Base-by-base conservation (phyloP, 495 filamentous ascomycete species). In the Astrothelium subdiscretum region DNA sequence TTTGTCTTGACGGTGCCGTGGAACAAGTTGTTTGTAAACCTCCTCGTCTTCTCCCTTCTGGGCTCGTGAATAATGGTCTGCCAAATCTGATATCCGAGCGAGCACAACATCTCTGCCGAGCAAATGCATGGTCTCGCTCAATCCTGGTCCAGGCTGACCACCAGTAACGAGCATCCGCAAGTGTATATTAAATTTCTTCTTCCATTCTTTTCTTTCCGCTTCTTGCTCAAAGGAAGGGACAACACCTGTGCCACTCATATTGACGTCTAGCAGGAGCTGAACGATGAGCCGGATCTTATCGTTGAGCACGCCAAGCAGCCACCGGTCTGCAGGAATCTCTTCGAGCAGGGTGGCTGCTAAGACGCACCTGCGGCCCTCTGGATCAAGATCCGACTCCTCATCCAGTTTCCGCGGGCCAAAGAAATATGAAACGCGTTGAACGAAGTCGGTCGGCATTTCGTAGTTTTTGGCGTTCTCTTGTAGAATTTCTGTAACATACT, bases 381-480 rank as follows among this genome's bases (percentile, higher is more conserved):
- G 22, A 51, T 22, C 13, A 18, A 51, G 40, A 27, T 18, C 27
- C 12, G 18, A 1, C 15, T 43, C 6, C 61, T 52, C 18, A 63
- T 48, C 22, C 18, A 44, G 59, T 26, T 59, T 40, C 12, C 31
- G 61, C 4, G 76, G 64, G 59, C 75, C 79, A 74, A 94, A 87
- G 71, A 92, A 85, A 67, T 85, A 85, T 42, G 68, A 65, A 71
- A 87, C 84, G 31, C 82, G 76, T 24, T 75, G 32, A 20, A 85
- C 69, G 69, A 87, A 94, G 3, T 78, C 72, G 11, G 71, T n/a
- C 0, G 85, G 75, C 8, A 69, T 82, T 20, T 76, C 80, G 70
- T 84, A 92, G 60, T 83, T 84, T 57, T 81, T 77, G n/a, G 80
- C 73, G 68, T 89, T 86, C 5, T 79, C 73, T 20, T 75, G 72